These are phyloP conservation scores for Xerocomus brunneocitrinus DNA, from an alignment of 768 basidiomycete genomes.

Conservation along the genomic window DNA sequence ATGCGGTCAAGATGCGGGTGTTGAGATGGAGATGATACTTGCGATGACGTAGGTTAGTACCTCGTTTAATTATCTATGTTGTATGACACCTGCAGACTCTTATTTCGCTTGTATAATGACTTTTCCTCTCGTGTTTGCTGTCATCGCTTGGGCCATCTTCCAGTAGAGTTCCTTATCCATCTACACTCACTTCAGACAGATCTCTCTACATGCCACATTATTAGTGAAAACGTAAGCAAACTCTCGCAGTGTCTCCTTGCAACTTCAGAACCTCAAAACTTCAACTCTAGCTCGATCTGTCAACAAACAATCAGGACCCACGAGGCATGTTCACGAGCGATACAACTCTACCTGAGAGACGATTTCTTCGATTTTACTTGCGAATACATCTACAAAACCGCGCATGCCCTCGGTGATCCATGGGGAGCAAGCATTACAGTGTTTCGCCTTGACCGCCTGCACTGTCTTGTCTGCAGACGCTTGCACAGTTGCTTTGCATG, in stretches of 20 bases:
- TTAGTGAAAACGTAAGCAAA: too few relatives aligned
- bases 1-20: constrained; percentile 23
- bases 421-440: background rate
- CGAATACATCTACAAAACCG: constrained; percentile 9
- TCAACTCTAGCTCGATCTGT: too few relatives aligned
- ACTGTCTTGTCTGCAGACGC: background rate
- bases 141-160: too few relatives aligned
- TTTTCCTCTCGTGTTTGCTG: background rate
- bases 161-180: too few relatives aligned
- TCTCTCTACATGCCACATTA: too few relatives aligned
- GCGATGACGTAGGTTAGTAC: constrained; percentile 4
- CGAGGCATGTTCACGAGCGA: background rate
- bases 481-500: constrained; percentile 5
- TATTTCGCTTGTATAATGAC: background rate
- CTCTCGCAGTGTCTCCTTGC: too few relatives aligned
- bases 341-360: background rate
- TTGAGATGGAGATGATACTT: constrained; percentile 27
- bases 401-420: constrained; percentile 11
- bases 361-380: background rate
- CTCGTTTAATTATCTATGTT: constrained; percentile 15
- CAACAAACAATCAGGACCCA: too few relatives aligned
- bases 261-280: too few relatives aligned
- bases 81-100: constrained; percentile 12
- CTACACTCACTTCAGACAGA: too few relatives aligned
- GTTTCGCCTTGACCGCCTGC: background rate